Base-by-base conservation (phyloP, 2,329 filamentous ascomycete species). In the Ophiostoma triangulosporum region DNA sequence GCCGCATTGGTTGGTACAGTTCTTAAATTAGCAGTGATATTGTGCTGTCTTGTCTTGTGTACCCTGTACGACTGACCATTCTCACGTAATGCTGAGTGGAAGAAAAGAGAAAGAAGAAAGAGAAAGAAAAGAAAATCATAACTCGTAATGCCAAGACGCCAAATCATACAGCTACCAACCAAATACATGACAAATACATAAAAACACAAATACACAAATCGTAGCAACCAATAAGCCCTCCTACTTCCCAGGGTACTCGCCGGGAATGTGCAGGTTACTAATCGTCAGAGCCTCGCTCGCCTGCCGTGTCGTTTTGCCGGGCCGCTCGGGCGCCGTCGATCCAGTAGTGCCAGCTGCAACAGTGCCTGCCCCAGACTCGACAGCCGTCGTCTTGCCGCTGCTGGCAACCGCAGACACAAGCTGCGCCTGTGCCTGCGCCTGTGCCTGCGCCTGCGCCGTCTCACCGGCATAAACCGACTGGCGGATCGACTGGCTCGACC, bases 201-300 rank as follows among this genome's bases (percentile, higher is more conserved):
- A 48, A 17, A 32, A 22, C 5, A 50, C 36, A 52, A 26, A 15
- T 36, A 43, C 4, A 15, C 14, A 14, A 43, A 43, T 14, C 38
- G 7, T 20, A 22, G n/a, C n/a, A 15, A 17, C 2, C n/a, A 38
- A 56, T 36, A 24, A 40, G 11, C 36, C 2, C 9, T 20, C 12
- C 15, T 27, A 49, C 32, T 43, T 38, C 11, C 27, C 48, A 1
- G 56, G 58, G 50, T 27, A 88, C 59, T 83, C 74, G 11, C 84
- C 84, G 3, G 84, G 84, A 17, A 88, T 76, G 62, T 85, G 82
- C 50, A 88, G 66, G 62, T 83, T 76, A 53, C 80, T 81, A 45
- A 86, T 77, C 27, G 75, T 78, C 12, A 74, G 71, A 6, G 73
- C 69, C 14, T 50, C 51, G 58, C 75, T 73, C 48, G 72, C 68